Base-by-base conservation (phyloP, 352 stramenopile species). In the Pythium aristosporum region DNA sequence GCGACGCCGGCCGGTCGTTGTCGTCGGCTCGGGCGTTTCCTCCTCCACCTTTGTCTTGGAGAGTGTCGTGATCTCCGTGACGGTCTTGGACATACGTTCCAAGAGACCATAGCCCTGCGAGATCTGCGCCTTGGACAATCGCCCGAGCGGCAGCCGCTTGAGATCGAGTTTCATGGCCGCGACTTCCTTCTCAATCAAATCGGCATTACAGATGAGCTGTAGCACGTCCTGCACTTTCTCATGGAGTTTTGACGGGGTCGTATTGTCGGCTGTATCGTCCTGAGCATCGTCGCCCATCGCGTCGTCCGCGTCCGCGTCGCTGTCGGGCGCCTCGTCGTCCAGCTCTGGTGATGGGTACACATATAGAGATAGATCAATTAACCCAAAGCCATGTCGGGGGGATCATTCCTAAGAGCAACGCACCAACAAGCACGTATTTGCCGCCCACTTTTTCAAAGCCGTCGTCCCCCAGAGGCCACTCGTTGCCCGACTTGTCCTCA, bases 361-460 rank as follows among this genome's bases (percentile, higher is more conserved):
- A 63, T 23, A 52, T 23, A 34, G n/a, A n/a, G n/a, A n/a, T n/a
- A n/a, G n/a, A n/a, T n/a, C n/a, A n/a, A n/a, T n/a, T n/a, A n/a
- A n/a, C n/a, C n/a, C n/a, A n/a, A n/a, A n/a, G n/a, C n/a, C n/a
- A n/a, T n/a, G n/a, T n/a, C n/a, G n/a, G n/a, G n/a, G n/a, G n/a
- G n/a, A n/a, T n/a, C n/a, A n/a, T n/a, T n/a, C n/a, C n/a, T n/a
- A n/a, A n/a, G n/a, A n/a, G n/a, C n/a, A n/a, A 63, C 61, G 23
- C 37, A 90, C 82, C 82, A 37, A 91, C 79, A 7, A 91, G 75
- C 20, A 85, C 76, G 55, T 91, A 91, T 71, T 87, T 88, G 7
- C 76, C 69, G 13, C 64, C 52, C 18, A 85, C 68, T 39, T 66
- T 77, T 49, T 79, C 71, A 48, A 91, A 91, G 0, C 60, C 60